phyloP scores from a whole-genome alignment of 2,329 filamentous ascomycete genomes.

The Verruconis gallopava region DNA sequence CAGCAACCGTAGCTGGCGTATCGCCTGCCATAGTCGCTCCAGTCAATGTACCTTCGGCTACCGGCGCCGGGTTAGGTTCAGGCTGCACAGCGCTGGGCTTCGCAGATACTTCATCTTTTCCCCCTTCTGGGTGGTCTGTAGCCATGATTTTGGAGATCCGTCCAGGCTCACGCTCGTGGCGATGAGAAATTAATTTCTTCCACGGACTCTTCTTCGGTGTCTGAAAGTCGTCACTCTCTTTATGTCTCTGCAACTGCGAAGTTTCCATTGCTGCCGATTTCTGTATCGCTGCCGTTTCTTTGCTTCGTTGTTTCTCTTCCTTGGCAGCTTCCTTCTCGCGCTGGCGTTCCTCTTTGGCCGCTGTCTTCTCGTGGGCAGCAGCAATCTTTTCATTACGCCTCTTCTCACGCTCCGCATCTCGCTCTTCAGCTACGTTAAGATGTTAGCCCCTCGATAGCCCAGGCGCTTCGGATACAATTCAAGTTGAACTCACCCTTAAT shows the following conservation, averaged over 20 bases:
- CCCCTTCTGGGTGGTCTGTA: background rate
- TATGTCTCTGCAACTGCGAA: background rate
- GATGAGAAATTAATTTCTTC: conserved; percentile 2
- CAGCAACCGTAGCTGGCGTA: background rate
- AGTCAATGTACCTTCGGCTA: background rate
- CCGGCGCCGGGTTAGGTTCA: too few species aligned
- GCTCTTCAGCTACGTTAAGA: conserved; percentile 37
- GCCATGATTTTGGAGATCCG: background rate
- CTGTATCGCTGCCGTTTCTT: conserved; percentile 18
- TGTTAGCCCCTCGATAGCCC: conserved; percentile 12
- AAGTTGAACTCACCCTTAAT: conserved; percentile 42
- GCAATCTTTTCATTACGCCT: conserved; percentile 38
- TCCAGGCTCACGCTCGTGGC: conserved; percentile 3
- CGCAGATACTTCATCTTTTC: background rate
- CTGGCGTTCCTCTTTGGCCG: conserved; percentile 36
- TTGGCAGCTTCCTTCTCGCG: conserved; percentile 38
- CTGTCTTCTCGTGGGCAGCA: conserved; percentile 24
- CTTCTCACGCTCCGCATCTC: conserved; percentile 31
- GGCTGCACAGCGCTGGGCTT: too few species aligned
- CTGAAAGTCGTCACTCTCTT: conserved; percentile 4
- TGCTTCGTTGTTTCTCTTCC: conserved; percentile 41
- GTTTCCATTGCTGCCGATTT: conserved; percentile 10
- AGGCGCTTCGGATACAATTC: background rate
- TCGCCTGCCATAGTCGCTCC: background rate
- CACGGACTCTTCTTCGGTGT: conserved; percentile 4